Evolutionary conservation across 768 basidiomycete genomes (phyloP), one percentile per base, ranked within the genome.

Genomic region (Naganishia antarctica): DNA sequence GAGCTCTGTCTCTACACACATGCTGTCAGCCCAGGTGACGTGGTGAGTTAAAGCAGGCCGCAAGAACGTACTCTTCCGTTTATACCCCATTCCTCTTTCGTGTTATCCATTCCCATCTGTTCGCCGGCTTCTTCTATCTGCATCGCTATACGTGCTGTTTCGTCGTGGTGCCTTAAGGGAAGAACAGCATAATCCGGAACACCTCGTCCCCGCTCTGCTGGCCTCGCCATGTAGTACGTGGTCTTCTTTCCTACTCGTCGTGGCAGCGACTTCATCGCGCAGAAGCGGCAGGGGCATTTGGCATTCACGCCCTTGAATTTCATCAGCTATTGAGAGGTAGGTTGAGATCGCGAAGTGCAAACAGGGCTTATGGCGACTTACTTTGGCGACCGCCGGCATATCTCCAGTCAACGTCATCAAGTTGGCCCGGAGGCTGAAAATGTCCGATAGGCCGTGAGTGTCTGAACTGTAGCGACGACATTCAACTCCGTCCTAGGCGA

Each of bases 251-350:
- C 49, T 29, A 25, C 18, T 50, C 31, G 29, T 13, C 49, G 49
- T 16, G 25, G 25, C 15, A 50, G 15, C 28, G 49, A 25, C 29
- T 50, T 50, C 29, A 50, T 50, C 2, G 29, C 25, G 49, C 49
- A 50, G 49, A 50, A 50, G 28, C 49, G 49, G 25, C 49, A 50
- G 16, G 49, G 49, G 26, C 49, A 50, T 31, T 50, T 50, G 49
- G 28, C 49, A 32, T 50, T 50, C 12, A 29, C 7, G 2, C 49
- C 26, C 31, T 50, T 50, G 28, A 50, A 31, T 31, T 50, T 50
- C 49, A 50, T 50, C 15, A 50, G 21, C 49, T 50, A 16, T 6
- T 12, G 25, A 28, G 16, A 21, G 31, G 13, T 4, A 18, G 6
- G 43, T 44, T 12, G 29, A 29, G 28, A n/a, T n/a, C n/a, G n/a